A percentile compares a stretch with the other conserved stretches of the same genome.
Evolutionary conservation across 305 asterid genomes (phyloP).

Genomic region (Caryopteris hybrid): DNA sequence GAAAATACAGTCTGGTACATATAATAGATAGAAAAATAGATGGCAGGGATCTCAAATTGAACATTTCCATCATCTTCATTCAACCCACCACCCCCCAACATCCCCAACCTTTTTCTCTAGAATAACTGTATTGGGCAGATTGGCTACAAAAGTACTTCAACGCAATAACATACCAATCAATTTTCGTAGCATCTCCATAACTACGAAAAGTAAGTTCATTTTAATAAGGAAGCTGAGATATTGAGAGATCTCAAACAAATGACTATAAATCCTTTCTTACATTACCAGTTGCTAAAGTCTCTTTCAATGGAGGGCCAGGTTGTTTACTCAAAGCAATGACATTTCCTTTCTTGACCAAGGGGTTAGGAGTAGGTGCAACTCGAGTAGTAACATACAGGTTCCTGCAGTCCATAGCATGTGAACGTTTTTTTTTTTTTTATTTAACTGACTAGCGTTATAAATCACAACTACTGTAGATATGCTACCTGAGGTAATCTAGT

Average conservation of each 20-base stretch:
- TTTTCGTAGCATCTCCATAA: background rate
- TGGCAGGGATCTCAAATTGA: background rate
- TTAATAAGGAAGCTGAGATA: background rate
- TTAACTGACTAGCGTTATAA: background rate
- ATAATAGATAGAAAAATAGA: background rate
- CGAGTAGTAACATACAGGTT: background rate
- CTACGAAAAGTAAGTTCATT: background rate
- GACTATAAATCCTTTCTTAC: background rate
- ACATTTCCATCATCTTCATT: background rate
- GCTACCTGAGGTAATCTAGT: background rate
- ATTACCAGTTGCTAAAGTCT: background rate
- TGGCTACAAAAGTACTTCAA: background rate
- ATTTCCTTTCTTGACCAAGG: background rate
- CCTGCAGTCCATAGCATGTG: background rate
- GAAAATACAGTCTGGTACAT: background rate
- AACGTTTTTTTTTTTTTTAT: background rate
- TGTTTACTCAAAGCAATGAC: background rate
- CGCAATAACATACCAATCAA: background rate
- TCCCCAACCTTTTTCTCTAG: background rate
- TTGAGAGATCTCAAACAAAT: background rate
- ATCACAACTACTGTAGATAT: background rate
- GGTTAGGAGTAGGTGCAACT: background rate
- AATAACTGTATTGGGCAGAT: background rate
- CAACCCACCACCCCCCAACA: too few species aligned
- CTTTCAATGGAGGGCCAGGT: background rate